These are phyloP conservation scores for Backusella westeae DNA, from an alignment of 192 early-diverging fungal genomes.

Conservation along the genomic window DNA sequence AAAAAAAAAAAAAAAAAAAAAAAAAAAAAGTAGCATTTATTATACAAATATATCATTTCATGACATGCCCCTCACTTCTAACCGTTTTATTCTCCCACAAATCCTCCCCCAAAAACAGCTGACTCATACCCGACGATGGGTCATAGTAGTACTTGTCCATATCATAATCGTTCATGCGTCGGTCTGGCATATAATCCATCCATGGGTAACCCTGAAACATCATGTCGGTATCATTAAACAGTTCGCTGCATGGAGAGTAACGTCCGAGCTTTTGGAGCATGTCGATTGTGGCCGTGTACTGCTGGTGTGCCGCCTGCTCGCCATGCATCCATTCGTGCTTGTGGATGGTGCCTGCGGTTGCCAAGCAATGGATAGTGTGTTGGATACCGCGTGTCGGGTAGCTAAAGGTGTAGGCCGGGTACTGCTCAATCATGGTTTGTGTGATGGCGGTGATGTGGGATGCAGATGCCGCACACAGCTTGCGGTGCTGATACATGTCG, in stretches of 20 bases:
- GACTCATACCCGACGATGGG: conserved; percentile 10
- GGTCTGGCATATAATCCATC: background rate
- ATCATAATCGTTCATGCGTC: background rate
- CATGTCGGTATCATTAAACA: background rate
- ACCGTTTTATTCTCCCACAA: background rate
- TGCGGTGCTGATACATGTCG: conserved; percentile 37
- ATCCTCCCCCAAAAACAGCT: background rate
- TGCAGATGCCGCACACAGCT: conserved; percentile 49
- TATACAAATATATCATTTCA: background rate
- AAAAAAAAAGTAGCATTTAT: background rate
- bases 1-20: too few species aligned
- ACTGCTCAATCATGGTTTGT: conserved; percentile 41
- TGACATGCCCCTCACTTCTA: conserved; percentile 17
- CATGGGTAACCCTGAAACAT: background rate
- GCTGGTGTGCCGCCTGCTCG: conserved; percentile 12
- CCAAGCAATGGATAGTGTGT: conserved; percentile 50
- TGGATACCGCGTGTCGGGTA: conserved; percentile 53
- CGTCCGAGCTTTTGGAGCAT: background rate
- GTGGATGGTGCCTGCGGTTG: conserved; percentile 50
- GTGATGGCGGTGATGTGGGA: conserved; percentile 51
- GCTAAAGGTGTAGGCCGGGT: conserved; percentile 39
- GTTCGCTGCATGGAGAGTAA: conserved; percentile 7
- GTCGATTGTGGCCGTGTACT: background rate
- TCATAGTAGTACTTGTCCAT: background rate
- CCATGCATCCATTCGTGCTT: conserved; percentile 14